phyloP scores from a whole-genome alignment of 352 stramenopile genomes.

The Sclerospora graminicola region DNA sequence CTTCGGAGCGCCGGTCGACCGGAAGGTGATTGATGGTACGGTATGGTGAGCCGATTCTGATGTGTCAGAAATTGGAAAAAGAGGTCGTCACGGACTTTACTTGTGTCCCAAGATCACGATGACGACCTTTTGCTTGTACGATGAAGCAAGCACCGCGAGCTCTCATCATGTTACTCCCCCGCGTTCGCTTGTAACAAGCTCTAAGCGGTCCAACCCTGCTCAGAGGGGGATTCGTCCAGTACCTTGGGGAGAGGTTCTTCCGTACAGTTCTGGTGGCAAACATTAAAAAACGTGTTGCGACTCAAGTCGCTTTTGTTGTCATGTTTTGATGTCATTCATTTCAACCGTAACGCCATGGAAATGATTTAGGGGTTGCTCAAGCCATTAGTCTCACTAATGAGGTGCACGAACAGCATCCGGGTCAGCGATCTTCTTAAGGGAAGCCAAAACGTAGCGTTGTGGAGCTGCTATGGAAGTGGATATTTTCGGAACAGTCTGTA shows the following conservation, averaged over 20 bases:
- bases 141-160: constrained; percentile 77
- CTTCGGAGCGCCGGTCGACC: too few relatives aligned
- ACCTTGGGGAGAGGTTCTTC: too few relatives aligned
- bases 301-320: constrained; percentile 62
- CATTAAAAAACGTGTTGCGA: constrained; percentile 80
- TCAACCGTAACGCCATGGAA: constrained; percentile 83
- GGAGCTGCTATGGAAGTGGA: constrained; percentile 75
- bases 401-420: too few relatives aligned
- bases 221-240: constrained; percentile 70
- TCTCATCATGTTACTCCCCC: too few relatives aligned
- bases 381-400: too few relatives aligned
- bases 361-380: too few relatives aligned
- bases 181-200: constrained; percentile 71
- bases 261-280: constrained; percentile 62
- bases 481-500: constrained; percentile 77
- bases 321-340: constrained; percentile 77
- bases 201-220: constrained; percentile 63
- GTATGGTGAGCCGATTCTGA: constrained; percentile 66
- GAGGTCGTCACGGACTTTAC: constrained; percentile 59
- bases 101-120: constrained; percentile 81
- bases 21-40: constrained; percentile 79
- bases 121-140: constrained; percentile 82
- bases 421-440: constrained; percentile 51
- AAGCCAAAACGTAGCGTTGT: constrained; percentile 73
- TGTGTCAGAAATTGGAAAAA: constrained; percentile 48